A percentile compares a stretch with the other conserved stretches of the same genome.
phyloP scores from a whole-genome alignment of 768 basidiomycete genomes.

The Leucocoprinus birnbaumii region DNA sequence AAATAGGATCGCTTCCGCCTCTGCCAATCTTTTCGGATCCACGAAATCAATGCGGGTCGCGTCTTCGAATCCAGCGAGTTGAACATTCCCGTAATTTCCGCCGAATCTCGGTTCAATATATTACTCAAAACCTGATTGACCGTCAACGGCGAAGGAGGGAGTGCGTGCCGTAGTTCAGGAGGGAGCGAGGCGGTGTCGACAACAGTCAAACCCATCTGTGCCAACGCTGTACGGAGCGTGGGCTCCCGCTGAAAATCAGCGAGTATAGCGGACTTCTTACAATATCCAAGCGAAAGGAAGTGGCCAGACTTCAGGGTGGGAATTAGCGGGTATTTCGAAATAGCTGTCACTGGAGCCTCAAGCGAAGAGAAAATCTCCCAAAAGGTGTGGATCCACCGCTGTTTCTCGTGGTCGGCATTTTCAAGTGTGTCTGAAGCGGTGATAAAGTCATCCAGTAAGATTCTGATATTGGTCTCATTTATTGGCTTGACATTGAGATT shows the following conservation, averaged over 20 bases:
- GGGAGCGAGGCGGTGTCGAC: slow-evolving; percentile 15
- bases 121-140: neutral
- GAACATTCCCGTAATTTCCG: neutral
- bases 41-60: neutral
- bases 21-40: neutral
- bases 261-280: slow-evolving; percentile 24
- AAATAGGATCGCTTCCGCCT: neutral
- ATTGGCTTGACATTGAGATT: slow-evolving; percentile 3
- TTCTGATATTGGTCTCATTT: neutral
- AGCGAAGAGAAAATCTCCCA: slow-evolving; percentile 24
- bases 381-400: slow-evolving; percentile 28
- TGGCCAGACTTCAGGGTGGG: slow-evolving; percentile 21
- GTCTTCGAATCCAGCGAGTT: neutral
- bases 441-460: neutral
- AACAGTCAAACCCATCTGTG: slow-evolving; percentile 10
- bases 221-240: slow-evolving; percentile 30
- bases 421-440: neutral
- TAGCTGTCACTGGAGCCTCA: slow-evolving; percentile 13
- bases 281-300: slow-evolving; percentile 31
- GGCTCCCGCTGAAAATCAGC: slow-evolving; percentile 11
- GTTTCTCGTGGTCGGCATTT: neutral
- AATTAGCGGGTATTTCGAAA: slow-evolving; percentile 30
- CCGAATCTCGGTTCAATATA: neutral
- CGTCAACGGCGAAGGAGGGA: neutral
- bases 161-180: slow-evolving; percentile 8